Evolutionary conservation across 768 basidiomycete genomes (phyloP).

Genomic region (Suillus bovinus): DNA sequence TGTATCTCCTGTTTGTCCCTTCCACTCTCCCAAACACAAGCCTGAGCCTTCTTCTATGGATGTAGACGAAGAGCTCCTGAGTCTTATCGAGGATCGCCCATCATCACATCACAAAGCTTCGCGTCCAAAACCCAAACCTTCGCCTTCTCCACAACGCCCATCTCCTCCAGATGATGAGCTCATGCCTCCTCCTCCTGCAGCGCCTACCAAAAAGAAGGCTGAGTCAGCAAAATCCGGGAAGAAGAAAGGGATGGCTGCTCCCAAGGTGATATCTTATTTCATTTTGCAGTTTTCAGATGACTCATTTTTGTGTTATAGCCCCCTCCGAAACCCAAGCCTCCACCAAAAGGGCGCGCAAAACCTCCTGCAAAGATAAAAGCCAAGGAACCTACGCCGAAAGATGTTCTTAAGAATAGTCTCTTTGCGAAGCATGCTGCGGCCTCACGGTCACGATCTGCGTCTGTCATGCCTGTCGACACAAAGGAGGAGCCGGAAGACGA

Average conservation of each 20-base stretch:
- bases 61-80: constrained; percentile 64
- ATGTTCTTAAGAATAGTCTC: constrained; percentile 17
- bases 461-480: constrained; percentile 56
- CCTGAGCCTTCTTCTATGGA: constrained; percentile 42
- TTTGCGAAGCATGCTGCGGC: constrained; percentile 26
- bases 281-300: not conserved
- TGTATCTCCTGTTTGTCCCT: not conserved
- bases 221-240: constrained; percentile 32
- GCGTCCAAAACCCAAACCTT: constrained; percentile 12
- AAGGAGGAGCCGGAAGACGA: constrained; percentile 55
- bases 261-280: constrained; percentile 20
- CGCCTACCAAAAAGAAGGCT: constrained; percentile 5
- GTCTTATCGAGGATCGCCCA: constrained; percentile 59
- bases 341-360: constrained; percentile 34
- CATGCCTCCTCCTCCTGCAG: constrained; percentile 14
- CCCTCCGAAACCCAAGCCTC: constrained; percentile 29
- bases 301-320: constrained; percentile 15
- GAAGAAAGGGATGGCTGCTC: constrained; percentile 31
- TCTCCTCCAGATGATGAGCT: constrained; percentile 14
- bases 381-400: constrained; percentile 14
- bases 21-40: constrained; percentile 6
- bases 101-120: constrained; percentile 16
- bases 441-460: constrained; percentile 67
- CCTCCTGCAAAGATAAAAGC: constrained; percentile 30
- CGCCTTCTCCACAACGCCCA: constrained; percentile 13